Evolutionary conservation across 1,139 yeast species (phyloP).

Genomic region (Geotrichum aggregatum): DNA sequence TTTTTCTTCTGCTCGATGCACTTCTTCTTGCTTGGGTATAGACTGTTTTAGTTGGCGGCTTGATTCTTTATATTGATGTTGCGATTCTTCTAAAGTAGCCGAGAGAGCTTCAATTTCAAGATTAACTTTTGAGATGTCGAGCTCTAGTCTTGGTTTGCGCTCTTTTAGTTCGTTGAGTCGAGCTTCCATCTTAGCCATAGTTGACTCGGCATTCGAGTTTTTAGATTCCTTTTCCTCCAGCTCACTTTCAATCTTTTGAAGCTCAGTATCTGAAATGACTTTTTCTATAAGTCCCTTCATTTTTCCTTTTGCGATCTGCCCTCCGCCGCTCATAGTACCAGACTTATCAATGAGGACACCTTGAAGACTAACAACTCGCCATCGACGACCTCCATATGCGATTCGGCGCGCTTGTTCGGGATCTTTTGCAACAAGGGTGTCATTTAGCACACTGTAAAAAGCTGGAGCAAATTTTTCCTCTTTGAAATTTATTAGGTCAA

Average conservation of each 20-base stretch:
- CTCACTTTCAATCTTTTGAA: slow-evolving; percentile 53
- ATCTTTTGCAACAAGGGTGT: slow-evolving; percentile 81
- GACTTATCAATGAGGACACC: slow-evolving; percentile 90
- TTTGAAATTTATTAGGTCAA: slow-evolving; percentile 71
- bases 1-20: slow-evolving; percentile 42
- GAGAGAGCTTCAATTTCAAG: slow-evolving; percentile 65
- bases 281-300: slow-evolving; percentile 47
- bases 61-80: slow-evolving; percentile 33
- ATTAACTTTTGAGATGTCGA: slow-evolving; percentile 53
- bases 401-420: slow-evolving; percentile 78
- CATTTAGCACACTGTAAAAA: slow-evolving; percentile 77
- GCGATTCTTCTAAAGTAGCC: slow-evolving; percentile 46
- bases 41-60: slow-evolving; percentile 25
- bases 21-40: slow-evolving; percentile 28
- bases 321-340: slow-evolving; percentile 98
- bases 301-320: slow-evolving; percentile 63
- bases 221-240: slow-evolving; percentile 53
- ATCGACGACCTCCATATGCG: slow-evolving; percentile 77
- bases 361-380: slow-evolving; percentile 89
- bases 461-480: slow-evolving; percentile 77
- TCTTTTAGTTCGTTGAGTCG: slow-evolving; percentile 57
- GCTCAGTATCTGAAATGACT: slow-evolving; percentile 53
- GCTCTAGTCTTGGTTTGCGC: slow-evolving; percentile 65
- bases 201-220: slow-evolving; percentile 50
- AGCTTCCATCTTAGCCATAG: slow-evolving; percentile 56